phyloP scores from a whole-genome alignment of 345 rosid genomes.

The Aquilaria yunnanensis region DNA sequence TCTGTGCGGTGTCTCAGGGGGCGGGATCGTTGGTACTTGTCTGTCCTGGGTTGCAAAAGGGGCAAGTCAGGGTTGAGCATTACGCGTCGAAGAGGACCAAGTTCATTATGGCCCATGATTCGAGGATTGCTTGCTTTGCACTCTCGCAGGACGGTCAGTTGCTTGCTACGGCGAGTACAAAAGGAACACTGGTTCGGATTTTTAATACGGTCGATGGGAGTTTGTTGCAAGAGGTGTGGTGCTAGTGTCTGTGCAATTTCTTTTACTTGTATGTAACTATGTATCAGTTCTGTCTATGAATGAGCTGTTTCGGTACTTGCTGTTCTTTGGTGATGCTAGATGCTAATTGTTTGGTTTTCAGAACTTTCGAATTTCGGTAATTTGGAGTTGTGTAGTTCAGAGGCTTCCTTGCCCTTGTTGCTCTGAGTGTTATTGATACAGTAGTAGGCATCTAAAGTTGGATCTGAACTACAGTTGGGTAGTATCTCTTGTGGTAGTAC shows the following conservation, averaged over 20 bases:
- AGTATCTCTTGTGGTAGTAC: no score
- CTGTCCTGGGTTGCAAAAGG: constrained; percentile 85
- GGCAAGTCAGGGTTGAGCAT: constrained; percentile 88
- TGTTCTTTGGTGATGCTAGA: no score
- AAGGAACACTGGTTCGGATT: constrained; percentile 82
- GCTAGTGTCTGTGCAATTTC: neutral
- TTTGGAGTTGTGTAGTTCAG: no score
- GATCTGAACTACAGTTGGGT: no score
- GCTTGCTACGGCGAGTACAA: constrained; percentile 83
- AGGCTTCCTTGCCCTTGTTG: no score
- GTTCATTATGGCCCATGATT: constrained; percentile 92
- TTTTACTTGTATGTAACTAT: no score
- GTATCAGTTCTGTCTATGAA: no score
- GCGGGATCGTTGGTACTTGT: constrained; percentile 72
- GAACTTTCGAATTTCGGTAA: no score
- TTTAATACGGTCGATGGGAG: constrained; percentile 74
- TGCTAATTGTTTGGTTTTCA: no score
- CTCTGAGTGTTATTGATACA: no score
- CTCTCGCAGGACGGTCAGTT: constrained; percentile 79
- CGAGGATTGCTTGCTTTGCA: constrained; percentile 82
- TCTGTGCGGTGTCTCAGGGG: constrained; percentile 87
- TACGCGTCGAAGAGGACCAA: constrained; percentile 82
- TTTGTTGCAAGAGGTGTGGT: constrained; percentile 71
- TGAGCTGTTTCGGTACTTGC: no score
- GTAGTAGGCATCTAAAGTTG: no score